Percentiles rank a stretch among this genome's conserved stretches.
These are phyloP conservation scores for Trichosporon sp. DNA, from an alignment of 1,284 basidiomycete species.

Conservation along the genomic window DNA sequence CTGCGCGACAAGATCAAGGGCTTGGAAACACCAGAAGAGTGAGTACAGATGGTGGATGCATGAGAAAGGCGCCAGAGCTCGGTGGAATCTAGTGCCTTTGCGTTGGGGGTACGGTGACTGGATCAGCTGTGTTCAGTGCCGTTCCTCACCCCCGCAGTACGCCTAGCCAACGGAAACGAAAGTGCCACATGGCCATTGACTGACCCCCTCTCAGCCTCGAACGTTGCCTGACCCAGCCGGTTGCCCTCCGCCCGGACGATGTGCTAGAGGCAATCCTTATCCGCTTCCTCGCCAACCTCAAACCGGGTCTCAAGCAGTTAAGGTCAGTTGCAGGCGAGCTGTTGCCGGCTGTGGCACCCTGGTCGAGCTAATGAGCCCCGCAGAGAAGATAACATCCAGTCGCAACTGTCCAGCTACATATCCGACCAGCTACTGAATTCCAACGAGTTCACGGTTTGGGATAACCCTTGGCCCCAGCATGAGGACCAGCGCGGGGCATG, in stretches of 20 bases:
- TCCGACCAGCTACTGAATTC: conserved; percentile 42
- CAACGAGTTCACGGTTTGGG: conserved; percentile 54
- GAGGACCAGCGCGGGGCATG: conserved; percentile 48
- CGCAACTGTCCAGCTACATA: conserved; percentile 47
- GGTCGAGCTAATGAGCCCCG: neutral
- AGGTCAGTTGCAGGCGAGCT: conserved; percentile 36
- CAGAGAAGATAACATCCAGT: conserved; percentile 41
- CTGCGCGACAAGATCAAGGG: conserved; percentile 38
- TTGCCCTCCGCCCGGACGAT: conserved; percentile 53
- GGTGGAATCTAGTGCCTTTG: conserved; percentile 7
- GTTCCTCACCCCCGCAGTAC: conserved; percentile 13
- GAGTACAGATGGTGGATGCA: conserved; percentile 29
- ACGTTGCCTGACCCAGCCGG: conserved; percentile 42
- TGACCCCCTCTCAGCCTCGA: conserved; percentile 43
- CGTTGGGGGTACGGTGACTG: conserved; percentile 6
- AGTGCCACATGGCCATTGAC: conserved; percentile 27
- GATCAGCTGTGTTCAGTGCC: conserved; percentile 7
- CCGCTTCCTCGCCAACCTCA: conserved; percentile 49
- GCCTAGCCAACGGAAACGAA: conserved; percentile 16
- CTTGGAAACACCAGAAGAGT: conserved; percentile 50
- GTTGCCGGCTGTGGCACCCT: neutral
- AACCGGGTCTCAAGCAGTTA: conserved; percentile 40
- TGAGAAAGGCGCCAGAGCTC: neutral
- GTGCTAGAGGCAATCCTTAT: conserved; percentile 51
- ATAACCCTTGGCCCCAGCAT: conserved; percentile 49